Conservation (phyloP, 768 basidiomycete species). For the Epithele typhae region DNA sequence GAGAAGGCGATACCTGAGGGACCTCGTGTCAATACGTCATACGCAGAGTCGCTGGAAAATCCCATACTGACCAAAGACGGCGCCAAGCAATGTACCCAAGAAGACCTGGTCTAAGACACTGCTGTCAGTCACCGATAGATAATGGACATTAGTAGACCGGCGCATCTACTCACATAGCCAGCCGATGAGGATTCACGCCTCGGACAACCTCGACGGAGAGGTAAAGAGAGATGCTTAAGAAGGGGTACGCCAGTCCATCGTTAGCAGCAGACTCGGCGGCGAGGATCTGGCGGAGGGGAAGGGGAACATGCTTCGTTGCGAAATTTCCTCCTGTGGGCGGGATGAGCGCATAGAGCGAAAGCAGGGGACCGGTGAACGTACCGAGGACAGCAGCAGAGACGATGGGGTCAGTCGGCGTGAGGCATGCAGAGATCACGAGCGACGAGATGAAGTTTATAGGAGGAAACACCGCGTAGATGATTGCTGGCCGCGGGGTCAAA, state of each 20-base stretch:
- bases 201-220: conserved; percentile 73
- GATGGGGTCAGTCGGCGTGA: conserved; percentile 94
- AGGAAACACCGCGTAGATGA: too few relatives aligned
- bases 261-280: conserved; percentile 92
- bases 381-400: conserved; percentile 82
- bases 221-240: conserved; percentile 82
- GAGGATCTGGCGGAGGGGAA: conserved; percentile 73
- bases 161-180: conserved; percentile 58
- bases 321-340: conserved; percentile 55
- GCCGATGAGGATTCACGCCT: conserved; percentile 82
- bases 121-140: not conserved
- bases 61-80: conserved; percentile 46
- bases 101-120: conserved; percentile 68
- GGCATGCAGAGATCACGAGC: conserved; percentile 82
- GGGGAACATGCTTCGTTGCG: conserved; percentile 64
- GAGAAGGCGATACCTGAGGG: conserved; percentile 60
- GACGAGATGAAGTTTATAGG: conserved; percentile 65
- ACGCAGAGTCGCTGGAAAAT: too few relatives aligned
- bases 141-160: not conserved
- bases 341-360: not conserved
- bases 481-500: too few relatives aligned
- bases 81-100: conserved; percentile 69
- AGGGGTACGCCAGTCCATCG: conserved; percentile 94
- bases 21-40: not conserved
- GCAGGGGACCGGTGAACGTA: conserved; percentile 15